Base-by-base conservation (phyloP, 306 rosid species). In the Cicer pinnatifidum region DNA sequence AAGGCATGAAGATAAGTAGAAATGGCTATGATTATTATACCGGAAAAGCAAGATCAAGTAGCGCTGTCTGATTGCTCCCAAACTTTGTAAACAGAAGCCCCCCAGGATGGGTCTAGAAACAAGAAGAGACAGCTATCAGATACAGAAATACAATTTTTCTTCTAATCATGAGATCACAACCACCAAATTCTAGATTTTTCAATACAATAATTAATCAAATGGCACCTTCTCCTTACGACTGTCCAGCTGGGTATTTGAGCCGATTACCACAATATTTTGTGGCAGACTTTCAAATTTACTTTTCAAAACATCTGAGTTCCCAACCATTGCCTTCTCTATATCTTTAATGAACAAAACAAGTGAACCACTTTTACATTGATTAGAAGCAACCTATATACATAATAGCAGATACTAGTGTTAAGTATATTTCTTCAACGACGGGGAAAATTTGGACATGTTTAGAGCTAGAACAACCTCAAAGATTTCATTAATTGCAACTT, bases 1-100 rank as follows among this genome's bases (percentile, higher is more conserved):
- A 46, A 28, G 16, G 39, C 48, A 50, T 15, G 16, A 28, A 52
- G 9, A 67, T 38, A 11, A 81, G 50, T 19, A 63, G 53, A 37
- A 66, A 50, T 69, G 61, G 62, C 47, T 19, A 53, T 0, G 43
- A 50, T 48, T 76, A 50, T 62, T 77, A 68, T 94, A 91, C 98
- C 91, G 96, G 97, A 76, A 91, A 88, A 69, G 98, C 92, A 84
- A 93, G 96, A 88, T 94, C 98, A 78, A 94, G 92, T 23, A 91
- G 83, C n/a, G 98, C 92, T 5, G 98, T 87, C 82, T 91, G 97
- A 81, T 84, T 91, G 82, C 90, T 82, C 78, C 98, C 97, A 11
- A 89, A 88, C 78, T 93, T 93, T 0, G 97, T 93, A 69, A 94
- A 94, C 80, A 89, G 73, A 83, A 91, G 92, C 62, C 97, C 88